phyloP scores from a whole-genome alignment of 2,329 filamentous ascomycete genomes.

The Talaromyces albobiverticillius region DNA sequence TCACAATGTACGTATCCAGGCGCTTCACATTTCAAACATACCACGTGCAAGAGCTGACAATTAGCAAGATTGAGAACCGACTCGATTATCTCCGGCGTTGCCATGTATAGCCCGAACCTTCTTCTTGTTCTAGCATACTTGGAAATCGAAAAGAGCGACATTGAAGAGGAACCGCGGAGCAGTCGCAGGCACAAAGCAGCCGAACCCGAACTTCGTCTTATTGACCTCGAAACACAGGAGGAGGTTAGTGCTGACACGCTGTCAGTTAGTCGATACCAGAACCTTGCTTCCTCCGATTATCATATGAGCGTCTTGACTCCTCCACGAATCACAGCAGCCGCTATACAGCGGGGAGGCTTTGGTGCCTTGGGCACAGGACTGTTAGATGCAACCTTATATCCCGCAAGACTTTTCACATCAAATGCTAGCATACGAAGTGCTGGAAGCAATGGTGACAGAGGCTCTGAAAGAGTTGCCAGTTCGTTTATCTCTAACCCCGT shows the following conservation, averaged over 20 bases:
- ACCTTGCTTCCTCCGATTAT: slow-evolving; percentile 84
- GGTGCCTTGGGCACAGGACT: slow-evolving; percentile 73
- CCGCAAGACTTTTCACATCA: slow-evolving; percentile 82
- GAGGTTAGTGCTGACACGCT: slow-evolving; percentile 85
- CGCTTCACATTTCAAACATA: background rate
- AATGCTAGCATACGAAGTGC: slow-evolving; percentile 70
- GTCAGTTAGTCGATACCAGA: slow-evolving; percentile 81
- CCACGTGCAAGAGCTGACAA: slow-evolving; percentile 22
- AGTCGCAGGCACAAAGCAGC: slow-evolving; percentile 73
- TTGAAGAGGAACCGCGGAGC: slow-evolving; percentile 62
- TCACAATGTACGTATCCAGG: slow-evolving; percentile 72
- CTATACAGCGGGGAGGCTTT: slow-evolving; percentile 68
- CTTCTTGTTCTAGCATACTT: slow-evolving; percentile 91
- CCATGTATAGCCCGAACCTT: slow-evolving; percentile 88
- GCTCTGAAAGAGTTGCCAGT: slow-evolving; percentile 48
- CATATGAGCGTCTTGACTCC: slow-evolving; percentile 82
- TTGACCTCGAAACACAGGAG: slow-evolving; percentile 78
- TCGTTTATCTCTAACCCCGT: slow-evolving; percentile 56
- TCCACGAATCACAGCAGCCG: slow-evolving; percentile 62
- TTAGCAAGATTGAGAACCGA: slow-evolving; percentile 78
- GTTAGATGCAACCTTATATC: slow-evolving; percentile 88
- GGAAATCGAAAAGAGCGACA: slow-evolving; percentile 66
- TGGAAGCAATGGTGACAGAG: slow-evolving; percentile 54
- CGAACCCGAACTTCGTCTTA: slow-evolving; percentile 84
- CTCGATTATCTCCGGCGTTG: slow-evolving; percentile 96